Evolutionary conservation across 2,329 filamentous ascomycete genomes (phyloP), one percentile per base, ranked within the genome.

Genomic region (Alternaria consortialis): DNA sequence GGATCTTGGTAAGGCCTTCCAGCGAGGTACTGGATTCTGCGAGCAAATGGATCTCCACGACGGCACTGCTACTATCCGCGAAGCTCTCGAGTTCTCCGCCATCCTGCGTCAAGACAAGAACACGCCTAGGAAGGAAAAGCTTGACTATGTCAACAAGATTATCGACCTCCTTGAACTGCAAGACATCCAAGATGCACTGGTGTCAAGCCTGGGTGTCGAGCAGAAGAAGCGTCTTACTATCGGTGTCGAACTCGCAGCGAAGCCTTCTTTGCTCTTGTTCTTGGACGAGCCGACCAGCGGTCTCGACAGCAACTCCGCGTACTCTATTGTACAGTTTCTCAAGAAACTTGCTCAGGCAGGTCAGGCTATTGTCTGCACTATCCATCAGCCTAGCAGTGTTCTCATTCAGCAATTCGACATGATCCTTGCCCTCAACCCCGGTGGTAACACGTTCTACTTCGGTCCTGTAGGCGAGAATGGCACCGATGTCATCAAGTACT

Each of bases 11-110:
- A 77, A 83, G 2, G 57, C 65, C 7, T 92, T 92, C 72, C 88
- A 91, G 69, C 83, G 90, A 53, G 86, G 86, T 23, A 91, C 90
- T 13, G 90, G 90, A 13, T 92, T 90, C 77, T 90, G 88, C 67
- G 85, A 91, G 71, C 90, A 92, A 72, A 88, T 88, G 79, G 90
- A 92, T 80, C 78, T 92, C 5, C 90, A 92, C 70, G 88, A 91
- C 65, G 83, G 84, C 15, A 90, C 88, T 2, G 84, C 88, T 2
- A 90, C 89, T 0, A 87, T 91, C 53, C 83, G 89, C 29, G 89
- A 91, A 75, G 88, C 89, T 0, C 81, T 91, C 12, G 87, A 89
- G 64, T 92, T 92, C 71, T 91, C 87, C 0, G 89, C 89, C 5
- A 81, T 90, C 15, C 81, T 91, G 12, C 82, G 89, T 64, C 89